phyloP scores from a whole-genome alignment of 2,329 filamentous ascomycete genomes.

The Paracamarosporium sp. region DNA sequence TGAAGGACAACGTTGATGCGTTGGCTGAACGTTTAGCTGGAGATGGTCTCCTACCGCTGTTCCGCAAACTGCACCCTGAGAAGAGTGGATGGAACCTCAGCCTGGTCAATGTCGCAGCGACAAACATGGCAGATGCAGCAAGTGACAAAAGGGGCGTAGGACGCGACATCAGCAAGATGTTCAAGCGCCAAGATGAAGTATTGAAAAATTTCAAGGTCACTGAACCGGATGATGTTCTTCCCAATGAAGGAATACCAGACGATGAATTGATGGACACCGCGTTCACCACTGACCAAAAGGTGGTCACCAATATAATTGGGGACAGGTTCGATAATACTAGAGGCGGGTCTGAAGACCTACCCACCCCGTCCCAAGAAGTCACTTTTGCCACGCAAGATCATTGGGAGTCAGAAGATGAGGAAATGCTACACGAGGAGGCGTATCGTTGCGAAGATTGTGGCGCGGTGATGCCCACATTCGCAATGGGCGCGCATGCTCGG shows the following conservation, averaged over 20 bases:
- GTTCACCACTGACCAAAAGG: neutral
- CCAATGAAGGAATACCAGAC: slow-evolving; percentile 3
- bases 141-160: slow-evolving; percentile 59
- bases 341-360: slow-evolving; percentile 41
- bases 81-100: slow-evolving; percentile 78
- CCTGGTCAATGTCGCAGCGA: slow-evolving; percentile 84
- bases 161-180: slow-evolving; percentile 83
- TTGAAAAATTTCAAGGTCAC: slow-evolving; percentile 71
- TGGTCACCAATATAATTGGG: neutral
- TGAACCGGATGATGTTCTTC: slow-evolving; percentile 37
- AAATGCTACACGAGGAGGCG: slow-evolving; percentile 34
- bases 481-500: slow-evolving; percentile 63
- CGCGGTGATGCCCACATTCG: slow-evolving; percentile 63
- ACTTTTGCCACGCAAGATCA: slow-evolving; percentile 21
- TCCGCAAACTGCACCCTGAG: slow-evolving; percentile 75
- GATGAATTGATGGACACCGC: neutral
- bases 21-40: slow-evolving; percentile 73
- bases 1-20: slow-evolving; percentile 63
- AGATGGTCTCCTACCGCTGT: slow-evolving; percentile 73
- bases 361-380: slow-evolving; percentile 31
- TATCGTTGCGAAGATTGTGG: slow-evolving; percentile 59
- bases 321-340: neutral
- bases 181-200: slow-evolving; percentile 73
- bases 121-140: slow-evolving; percentile 72
- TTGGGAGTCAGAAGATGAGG: slow-evolving; percentile 43